Evolutionary conservation across 495 filamentous ascomycete species (phyloP).

Genomic region (Podospora sp.): DNA sequence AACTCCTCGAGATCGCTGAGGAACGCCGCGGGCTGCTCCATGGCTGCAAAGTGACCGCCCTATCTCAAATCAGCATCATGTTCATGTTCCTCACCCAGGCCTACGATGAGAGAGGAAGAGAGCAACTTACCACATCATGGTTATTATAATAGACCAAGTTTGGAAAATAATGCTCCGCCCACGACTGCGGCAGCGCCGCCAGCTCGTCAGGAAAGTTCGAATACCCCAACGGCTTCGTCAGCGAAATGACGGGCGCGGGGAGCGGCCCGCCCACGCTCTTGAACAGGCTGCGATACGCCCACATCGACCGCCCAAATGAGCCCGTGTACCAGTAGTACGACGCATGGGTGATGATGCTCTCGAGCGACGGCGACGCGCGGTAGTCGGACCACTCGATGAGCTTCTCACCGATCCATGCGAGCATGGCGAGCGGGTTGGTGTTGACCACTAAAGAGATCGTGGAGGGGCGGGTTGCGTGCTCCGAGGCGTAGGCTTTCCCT

Average conservation of each 20-base stretch:
- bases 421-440: conserved; percentile 61
- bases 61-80: not conserved
- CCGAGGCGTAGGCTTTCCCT: conserved; percentile 56
- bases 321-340: conserved; percentile 71
- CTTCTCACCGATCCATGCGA: conserved; percentile 73
- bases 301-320: conserved; percentile 59
- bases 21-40: not conserved
- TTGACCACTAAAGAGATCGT: conserved; percentile 62
- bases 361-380: conserved; percentile 39
- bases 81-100: not conserved
- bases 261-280: conserved; percentile 22
- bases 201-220: conserved; percentile 61
- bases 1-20: not conserved
- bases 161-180: conserved; percentile 49
- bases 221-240: conserved; percentile 60
- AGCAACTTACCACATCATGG: not conserved
- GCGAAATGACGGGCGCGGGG: conserved; percentile 1
- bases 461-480: conserved; percentile 61
- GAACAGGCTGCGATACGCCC: conserved; percentile 49
- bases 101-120: not conserved
- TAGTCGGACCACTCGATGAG: conserved; percentile 64
- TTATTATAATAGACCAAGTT: conserved; percentile 27
- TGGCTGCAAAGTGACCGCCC: not conserved
- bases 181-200: conserved; percentile 49
- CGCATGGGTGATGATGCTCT: conserved; percentile 60